These are phyloP conservation scores for Dictyophora rubrovolvata DNA, from an alignment of 768 basidiomycete genomes.

Conservation along the genomic window DNA sequence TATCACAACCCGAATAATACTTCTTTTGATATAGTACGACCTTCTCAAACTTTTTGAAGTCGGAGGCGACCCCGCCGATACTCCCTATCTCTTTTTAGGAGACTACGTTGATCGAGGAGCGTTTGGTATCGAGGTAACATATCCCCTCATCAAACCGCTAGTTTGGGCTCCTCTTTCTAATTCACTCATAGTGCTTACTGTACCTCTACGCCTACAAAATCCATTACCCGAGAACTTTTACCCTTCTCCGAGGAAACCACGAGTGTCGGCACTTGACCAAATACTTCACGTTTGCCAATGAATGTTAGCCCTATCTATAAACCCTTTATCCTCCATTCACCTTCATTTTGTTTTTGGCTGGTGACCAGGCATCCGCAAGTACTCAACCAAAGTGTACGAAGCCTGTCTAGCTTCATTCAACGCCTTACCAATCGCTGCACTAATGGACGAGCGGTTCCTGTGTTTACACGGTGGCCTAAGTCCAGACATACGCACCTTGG, in stretches of 20 bases:
- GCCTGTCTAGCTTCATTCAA: slow-evolving; percentile 87
- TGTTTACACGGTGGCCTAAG: slow-evolving; percentile 96
- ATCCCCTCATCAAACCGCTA: not conserved
- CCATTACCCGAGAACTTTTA: slow-evolving; percentile 72
- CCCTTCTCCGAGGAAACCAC: slow-evolving; percentile 88
- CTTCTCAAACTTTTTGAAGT: slow-evolving; percentile 97
- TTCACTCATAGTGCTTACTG: slow-evolving; percentile 56
- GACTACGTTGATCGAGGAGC: slow-evolving; percentile 97
- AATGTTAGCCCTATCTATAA: slow-evolving; percentile 48
- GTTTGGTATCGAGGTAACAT: slow-evolving; percentile 67
- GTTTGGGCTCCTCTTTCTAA: not conserved
- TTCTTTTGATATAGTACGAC: slow-evolving; percentile 58
- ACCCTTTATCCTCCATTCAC: not conserved
- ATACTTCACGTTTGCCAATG: slow-evolving; percentile 96
- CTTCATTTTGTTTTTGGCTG: not conserved
- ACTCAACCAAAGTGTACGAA: slow-evolving; percentile 75
- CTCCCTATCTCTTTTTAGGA: slow-evolving; percentile 85
- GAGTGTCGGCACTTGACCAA: slow-evolving; percentile 96
- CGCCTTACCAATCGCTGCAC: slow-evolving; percentile 79
- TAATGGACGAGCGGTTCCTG: slow-evolving; percentile 93
- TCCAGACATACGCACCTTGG: slow-evolving; percentile 70
- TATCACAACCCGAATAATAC: not conserved
- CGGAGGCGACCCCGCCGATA: slow-evolving; percentile 77
- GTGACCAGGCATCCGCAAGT: slow-evolving; percentile 77
- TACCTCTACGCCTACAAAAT: slow-evolving; percentile 93